Base-by-base conservation (phyloP, 2,329 filamentous ascomycete genomes). In the Metarhizium brunneum region DNA sequence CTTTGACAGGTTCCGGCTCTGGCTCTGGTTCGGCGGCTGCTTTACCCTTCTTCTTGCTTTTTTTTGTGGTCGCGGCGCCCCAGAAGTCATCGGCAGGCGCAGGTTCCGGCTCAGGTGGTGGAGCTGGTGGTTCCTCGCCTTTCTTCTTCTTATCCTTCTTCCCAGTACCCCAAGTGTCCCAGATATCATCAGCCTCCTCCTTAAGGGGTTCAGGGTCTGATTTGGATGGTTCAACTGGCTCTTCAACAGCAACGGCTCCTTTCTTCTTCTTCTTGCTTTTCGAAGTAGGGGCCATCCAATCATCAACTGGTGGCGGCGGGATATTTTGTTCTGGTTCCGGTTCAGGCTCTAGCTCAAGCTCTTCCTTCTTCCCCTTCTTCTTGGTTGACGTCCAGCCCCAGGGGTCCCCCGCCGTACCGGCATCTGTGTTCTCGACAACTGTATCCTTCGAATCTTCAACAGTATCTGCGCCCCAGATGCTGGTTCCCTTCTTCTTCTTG, bases 341-440 rank as follows among this genome's bases (percentile, higher is more conserved):
- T 35, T 35, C 62, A 2, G 65, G 57, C 4, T 65, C 64, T 53
- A 63, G 54, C 20, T 65, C 64, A 16, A 63, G 59, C 7, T 64
- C 65, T 10, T 59, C 62, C 51, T 67, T 69, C 42, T 71, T 71
- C 52, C 57, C 75, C 57, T 79, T 77, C 59, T 76, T 78, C 58
- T 68, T 71, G 43, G 58, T 56, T 43, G 68, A 72, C 10, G 65
- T 56, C 56, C 64, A 68, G n/a, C 68, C 70, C 72, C 71, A 75
- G 13, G 56, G 54, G 50, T 71, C 70, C 13, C 57, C 35, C 14
- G 50, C 32, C 13, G 50, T 53, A 35, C 59, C 59, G 29, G 43
- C 61, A 51, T 63, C 59, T 47, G 68, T 63, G 20, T 62, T 60
- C 13, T 62, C 59, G 6, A 59, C 56, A 20, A 20, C 42, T 6